phyloP scores from a whole-genome alignment of 2,329 filamentous ascomycete species.

The Colletotrichum tropicicola region DNA sequence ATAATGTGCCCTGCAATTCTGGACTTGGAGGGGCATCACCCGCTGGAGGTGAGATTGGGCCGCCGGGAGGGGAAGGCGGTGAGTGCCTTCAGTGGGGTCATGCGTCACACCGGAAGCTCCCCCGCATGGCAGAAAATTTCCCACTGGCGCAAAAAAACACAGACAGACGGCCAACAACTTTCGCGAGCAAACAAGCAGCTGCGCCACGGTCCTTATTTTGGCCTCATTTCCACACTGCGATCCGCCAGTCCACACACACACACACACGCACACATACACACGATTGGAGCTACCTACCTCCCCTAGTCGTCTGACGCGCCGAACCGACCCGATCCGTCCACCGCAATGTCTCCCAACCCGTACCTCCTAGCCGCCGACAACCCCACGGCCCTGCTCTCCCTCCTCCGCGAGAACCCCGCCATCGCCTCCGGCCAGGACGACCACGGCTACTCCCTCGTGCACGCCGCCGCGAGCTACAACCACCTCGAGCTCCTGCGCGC shows the following conservation, averaged over 20 bases:
- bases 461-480: constrained; percentile 93
- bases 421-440: constrained; percentile 85
- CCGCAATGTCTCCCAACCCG: constrained; percentile 64
- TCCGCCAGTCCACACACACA: too few species aligned
- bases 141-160: not conserved
- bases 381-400: constrained; percentile 74
- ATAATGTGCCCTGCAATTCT: not conserved
- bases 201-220: constrained; percentile 14
- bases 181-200: not conserved
- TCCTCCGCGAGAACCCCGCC: constrained; percentile 78
- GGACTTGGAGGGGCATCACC: constrained; percentile 14
- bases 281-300: not conserved
- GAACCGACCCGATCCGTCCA: constrained; percentile 28
- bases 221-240: constrained; percentile 26
- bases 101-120: constrained; percentile 29
- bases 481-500: constrained; percentile 82
- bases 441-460: constrained; percentile 92
- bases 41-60: not conserved
- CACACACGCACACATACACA: too few species aligned
- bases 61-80: constrained; percentile 14
- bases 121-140: constrained; percentile 32
- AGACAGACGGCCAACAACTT: not conserved
- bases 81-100: not conserved
- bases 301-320: not conserved
- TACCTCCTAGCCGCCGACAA: constrained; percentile 86